These are phyloP conservation scores for Kwoniella bestiolae DNA, from an alignment of 768 basidiomycete species.

Conservation along the genomic window DNA sequence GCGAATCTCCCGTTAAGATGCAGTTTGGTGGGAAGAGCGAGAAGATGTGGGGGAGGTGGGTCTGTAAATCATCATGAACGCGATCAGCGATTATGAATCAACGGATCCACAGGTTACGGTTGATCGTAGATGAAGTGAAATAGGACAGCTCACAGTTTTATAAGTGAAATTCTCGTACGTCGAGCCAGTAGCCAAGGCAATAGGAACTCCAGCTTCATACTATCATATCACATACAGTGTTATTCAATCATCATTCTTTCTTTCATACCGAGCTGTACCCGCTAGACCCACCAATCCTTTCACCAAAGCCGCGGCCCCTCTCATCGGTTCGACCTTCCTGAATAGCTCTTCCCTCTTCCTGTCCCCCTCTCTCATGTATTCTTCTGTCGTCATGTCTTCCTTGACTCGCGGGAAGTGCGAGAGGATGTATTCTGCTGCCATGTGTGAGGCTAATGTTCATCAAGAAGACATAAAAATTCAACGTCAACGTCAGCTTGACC, in stretches of 20 bases:
- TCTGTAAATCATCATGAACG: slow-evolving; percentile 15
- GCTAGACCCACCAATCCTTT: slow-evolving; percentile 47
- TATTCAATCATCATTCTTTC: not conserved
- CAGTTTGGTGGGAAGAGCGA: slow-evolving; percentile 44
- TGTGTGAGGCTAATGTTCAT: not conserved
- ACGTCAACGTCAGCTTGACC: not conserved
- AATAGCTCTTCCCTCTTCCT: slow-evolving; percentile 46
- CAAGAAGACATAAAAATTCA: not conserved
- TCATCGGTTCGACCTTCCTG: slow-evolving; percentile 49
- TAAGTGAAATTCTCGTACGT: slow-evolving; percentile 33
- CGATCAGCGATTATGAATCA: not conserved
- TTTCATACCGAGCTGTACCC: not conserved
- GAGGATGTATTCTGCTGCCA: slow-evolving; percentile 45
- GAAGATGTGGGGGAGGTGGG: slow-evolving; percentile 55
- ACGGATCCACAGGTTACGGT: no score
- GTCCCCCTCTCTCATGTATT: slow-evolving; percentile 47
- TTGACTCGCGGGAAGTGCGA: slow-evolving; percentile 44
- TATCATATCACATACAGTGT: slow-evolving; percentile 11
- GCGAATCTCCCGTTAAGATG: slow-evolving; percentile 55
- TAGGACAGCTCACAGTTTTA: slow-evolving; percentile 48
- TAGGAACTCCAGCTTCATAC: slow-evolving; percentile 52
- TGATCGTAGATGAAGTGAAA: not conserved
- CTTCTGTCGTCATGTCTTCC: slow-evolving; percentile 48
- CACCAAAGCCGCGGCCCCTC: slow-evolving; percentile 50
- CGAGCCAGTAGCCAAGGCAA: slow-evolving; percentile 55